Evolutionary conservation across 2,329 filamentous ascomycete genomes (phyloP).

Genomic region (Beauveria brongniartii): DNA sequence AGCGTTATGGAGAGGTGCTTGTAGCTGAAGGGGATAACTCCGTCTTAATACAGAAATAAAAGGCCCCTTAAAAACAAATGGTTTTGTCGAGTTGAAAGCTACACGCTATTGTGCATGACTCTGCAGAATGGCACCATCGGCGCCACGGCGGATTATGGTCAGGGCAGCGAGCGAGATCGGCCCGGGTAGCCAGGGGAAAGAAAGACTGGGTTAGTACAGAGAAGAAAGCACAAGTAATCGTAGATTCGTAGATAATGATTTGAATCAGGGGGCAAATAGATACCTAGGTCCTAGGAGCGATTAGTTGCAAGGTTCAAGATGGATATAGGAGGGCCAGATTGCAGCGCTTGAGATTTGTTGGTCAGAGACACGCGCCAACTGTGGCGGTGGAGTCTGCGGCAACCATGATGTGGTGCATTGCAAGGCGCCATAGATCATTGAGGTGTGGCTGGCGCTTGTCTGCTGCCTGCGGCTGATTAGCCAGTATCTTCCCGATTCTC

Average conservation of each 20-base stretch:
- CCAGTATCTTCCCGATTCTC: too few species aligned
- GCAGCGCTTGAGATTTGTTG: not conserved
- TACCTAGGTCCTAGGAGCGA: not conserved
- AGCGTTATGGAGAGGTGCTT: too few species aligned
- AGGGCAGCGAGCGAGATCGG: constrained; percentile 2
- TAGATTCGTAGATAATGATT: not conserved
- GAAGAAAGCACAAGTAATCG: not conserved
- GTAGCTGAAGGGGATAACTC: not conserved
- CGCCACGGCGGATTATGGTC: constrained; percentile 2
- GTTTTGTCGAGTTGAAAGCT: not conserved
- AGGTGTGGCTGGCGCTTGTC: too few species aligned
- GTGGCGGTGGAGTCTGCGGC: not conserved
- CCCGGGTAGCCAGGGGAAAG: not conserved
- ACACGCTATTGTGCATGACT: constrained; percentile 7
- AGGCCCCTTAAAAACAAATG: not conserved
- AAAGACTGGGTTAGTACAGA: not conserved
- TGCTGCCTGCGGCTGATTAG: too few species aligned
- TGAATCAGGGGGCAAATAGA: not conserved
- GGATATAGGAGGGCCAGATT: not conserved
- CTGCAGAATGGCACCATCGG: constrained; percentile 12
- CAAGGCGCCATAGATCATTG: too few species aligned
- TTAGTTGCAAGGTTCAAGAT: not conserved
- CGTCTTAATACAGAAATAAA: not conserved
- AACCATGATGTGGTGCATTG: too few species aligned
- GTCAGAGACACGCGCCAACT: not conserved